Conservation (phyloP, 306 rosid genomes). For the Medicago lupulina region DNA sequence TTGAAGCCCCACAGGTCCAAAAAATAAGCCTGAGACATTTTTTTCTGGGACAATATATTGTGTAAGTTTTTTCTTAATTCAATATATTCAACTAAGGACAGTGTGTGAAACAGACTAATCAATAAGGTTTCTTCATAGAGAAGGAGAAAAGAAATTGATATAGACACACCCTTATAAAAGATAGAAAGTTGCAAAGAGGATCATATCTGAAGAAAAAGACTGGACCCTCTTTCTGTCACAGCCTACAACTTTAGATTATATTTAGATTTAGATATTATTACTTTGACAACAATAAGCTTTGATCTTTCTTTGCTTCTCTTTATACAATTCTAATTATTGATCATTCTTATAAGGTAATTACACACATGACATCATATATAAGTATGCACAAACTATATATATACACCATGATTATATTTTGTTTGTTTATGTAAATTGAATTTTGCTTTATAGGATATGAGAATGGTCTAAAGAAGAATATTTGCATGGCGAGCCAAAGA, state of each 20-base stretch:
- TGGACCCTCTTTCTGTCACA: constrained; percentile 49
- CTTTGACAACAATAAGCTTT: constrained; percentile 65
- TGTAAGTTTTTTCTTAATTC: constrained; percentile 47
- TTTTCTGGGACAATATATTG: constrained; percentile 58
- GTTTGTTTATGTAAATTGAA: constrained; percentile 40
- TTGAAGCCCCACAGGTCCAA: constrained; percentile 57
- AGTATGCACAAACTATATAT: neutral
- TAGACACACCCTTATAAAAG: constrained; percentile 59
- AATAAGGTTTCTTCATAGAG: constrained; percentile 62
- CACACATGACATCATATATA: constrained; percentile 10
- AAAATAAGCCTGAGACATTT: constrained; percentile 50
- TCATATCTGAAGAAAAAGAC: constrained; percentile 71
- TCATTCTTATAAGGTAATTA: constrained; percentile 47
- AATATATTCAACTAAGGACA: constrained; percentile 51
- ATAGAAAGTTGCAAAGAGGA: constrained; percentile 47
- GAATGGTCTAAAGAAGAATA: constrained; percentile 49
- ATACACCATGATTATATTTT: constrained; percentile 25
- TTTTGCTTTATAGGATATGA: constrained; percentile 49
- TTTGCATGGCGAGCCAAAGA: constrained; percentile 80
- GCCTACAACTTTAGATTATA: constrained; percentile 44
- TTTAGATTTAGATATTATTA: constrained; percentile 24
- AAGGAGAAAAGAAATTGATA: constrained; percentile 61
- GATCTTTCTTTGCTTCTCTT: constrained; percentile 48
- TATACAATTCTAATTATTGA: constrained; percentile 35
- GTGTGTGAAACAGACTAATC: constrained; percentile 55